phyloP scores from a whole-genome alignment of 129 eudicot species.

The Flaveria linearis region DNA sequence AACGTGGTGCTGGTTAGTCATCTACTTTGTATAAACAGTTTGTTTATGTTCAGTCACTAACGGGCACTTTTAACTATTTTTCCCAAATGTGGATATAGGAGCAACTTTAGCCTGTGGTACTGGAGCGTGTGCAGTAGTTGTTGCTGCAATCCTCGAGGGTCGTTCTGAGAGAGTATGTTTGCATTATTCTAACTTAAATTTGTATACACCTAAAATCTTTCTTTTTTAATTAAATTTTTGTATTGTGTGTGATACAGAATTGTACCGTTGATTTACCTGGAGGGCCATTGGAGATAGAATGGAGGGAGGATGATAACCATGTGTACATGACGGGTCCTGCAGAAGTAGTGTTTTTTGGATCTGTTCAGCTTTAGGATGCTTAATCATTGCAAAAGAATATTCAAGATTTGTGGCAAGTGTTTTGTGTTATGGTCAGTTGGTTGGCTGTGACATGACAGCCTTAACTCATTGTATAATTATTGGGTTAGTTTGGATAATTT shows the following conservation, averaged over 20 bases:
- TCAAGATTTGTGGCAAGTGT: conserved; percentile 1
- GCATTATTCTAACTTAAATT: not conserved
- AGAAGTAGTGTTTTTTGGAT: conserved; percentile 79
- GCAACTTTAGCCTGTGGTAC: conserved; percentile 99
- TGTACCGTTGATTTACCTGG: conserved; percentile 96
- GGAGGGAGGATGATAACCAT: conserved; percentile 89
- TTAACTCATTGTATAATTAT: not conserved
- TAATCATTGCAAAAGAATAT: not conserved
- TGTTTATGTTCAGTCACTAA: not conserved
- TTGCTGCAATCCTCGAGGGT: conserved; percentile 98
- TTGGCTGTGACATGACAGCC: not conserved
- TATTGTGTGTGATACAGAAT: conserved; percentile 36
- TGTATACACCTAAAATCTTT: not conserved
- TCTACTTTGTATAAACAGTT: conserved; percentile 1
- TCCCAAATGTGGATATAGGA: conserved; percentile 44
- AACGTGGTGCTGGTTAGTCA: conserved; percentile 92
- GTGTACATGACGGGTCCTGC: conserved; percentile 98
- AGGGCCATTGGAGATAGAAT: conserved; percentile 95
- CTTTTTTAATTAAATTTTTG: not conserved
- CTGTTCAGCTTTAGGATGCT: conserved; percentile 47
- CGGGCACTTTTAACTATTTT: not conserved
- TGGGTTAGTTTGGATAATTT: not conserved
- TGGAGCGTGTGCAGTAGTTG: conserved; percentile 99
- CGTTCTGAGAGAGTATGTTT: conserved; percentile 81
- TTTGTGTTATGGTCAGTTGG: conserved; percentile 21